Evolutionary conservation across 805 yeast genomes (phyloP).

Genomic region (Wickerhamiella australiensis): DNA sequence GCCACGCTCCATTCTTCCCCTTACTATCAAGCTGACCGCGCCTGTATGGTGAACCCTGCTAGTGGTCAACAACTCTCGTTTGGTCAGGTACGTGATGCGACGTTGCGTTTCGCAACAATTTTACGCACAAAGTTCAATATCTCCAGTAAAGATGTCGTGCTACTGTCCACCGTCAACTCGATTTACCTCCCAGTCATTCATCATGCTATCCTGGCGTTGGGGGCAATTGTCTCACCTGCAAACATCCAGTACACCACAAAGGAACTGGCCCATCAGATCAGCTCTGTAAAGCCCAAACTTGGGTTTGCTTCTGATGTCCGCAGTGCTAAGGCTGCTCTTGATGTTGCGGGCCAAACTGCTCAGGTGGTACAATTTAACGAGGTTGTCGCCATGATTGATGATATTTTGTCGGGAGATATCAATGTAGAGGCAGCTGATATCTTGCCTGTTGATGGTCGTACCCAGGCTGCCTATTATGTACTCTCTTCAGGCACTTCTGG

Average conservation of each 20-base stretch:
- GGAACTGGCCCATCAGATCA: conserved; percentile 27
- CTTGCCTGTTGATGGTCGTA: conserved; percentile 3
- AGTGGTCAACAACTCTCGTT: conserved; percentile 19
- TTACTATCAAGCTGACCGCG: background rate
- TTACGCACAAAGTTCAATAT: conserved; percentile 20
- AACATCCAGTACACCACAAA: conserved; percentile 26
- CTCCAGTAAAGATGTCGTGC: conserved; percentile 24
- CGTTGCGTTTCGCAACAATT: conserved; percentile 19
- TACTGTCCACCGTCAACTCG: conserved; percentile 24
- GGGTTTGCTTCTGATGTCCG: conserved; percentile 15
- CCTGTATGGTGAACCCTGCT: conserved; percentile 19
- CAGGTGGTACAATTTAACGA: conserved; percentile 9
- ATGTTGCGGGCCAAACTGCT: conserved; percentile 5
- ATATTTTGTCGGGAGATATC: background rate
- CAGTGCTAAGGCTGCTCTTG: background rate
- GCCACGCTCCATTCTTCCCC: background rate
- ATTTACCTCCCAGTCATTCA: conserved; percentile 25
- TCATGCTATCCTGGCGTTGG: conserved; percentile 22
- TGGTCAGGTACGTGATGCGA: conserved; percentile 13
- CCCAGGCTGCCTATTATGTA: conserved; percentile 20
- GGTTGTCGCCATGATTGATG: background rate
- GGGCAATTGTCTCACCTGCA: conserved; percentile 28
- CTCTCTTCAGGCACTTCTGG: conserved; percentile 33
- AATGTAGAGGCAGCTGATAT: background rate
- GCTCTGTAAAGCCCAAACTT: conserved; percentile 18